Evolutionary conservation across 495 filamentous ascomycete genomes (phyloP).

Genomic region (Entonaema liquescens): DNA sequence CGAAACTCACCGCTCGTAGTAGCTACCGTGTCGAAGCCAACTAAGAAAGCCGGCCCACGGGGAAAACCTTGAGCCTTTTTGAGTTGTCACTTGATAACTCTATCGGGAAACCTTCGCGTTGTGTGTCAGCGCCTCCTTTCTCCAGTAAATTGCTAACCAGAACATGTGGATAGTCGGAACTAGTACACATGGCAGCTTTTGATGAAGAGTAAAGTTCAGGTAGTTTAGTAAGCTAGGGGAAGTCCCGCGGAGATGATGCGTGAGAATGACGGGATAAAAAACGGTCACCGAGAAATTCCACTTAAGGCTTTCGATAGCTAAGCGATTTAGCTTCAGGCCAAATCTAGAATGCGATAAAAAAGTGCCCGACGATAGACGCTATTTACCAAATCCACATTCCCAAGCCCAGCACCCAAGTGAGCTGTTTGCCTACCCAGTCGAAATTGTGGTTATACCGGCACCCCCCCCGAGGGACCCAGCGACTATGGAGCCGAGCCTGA

Average conservation of each 20-base stretch:
- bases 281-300: slow-evolving; percentile 18
- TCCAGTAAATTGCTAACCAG: slow-evolving; percentile 1
- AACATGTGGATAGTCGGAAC: slow-evolving; percentile 2
- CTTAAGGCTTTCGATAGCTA: slow-evolving; percentile 26
- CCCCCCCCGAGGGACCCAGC: slow-evolving; percentile 1
- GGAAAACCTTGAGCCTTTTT: slow-evolving; percentile 6
- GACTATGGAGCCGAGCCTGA: slow-evolving; percentile 8
- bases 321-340: slow-evolving; percentile 10
- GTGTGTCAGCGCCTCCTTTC: not conserved
- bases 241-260: slow-evolving; percentile 9
- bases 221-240: slow-evolving; percentile 4
- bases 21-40: slow-evolving; percentile 13
- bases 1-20: slow-evolving; percentile 19
- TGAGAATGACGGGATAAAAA: slow-evolving; percentile 9
- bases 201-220: too few relatives aligned
- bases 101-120: not conserved
- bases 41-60: slow-evolving; percentile 3
- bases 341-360: slow-evolving; percentile 24
- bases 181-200: slow-evolving; percentile 21
- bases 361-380: not conserved
- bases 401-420: not conserved
- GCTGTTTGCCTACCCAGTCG: not conserved
- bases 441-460: slow-evolving; percentile 17
- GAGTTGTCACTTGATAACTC: slow-evolving; percentile 1
- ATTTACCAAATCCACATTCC: not conserved